Base-by-base conservation (phyloP, 768 basidiomycete species). In the Nidula microcarpa region DNA sequence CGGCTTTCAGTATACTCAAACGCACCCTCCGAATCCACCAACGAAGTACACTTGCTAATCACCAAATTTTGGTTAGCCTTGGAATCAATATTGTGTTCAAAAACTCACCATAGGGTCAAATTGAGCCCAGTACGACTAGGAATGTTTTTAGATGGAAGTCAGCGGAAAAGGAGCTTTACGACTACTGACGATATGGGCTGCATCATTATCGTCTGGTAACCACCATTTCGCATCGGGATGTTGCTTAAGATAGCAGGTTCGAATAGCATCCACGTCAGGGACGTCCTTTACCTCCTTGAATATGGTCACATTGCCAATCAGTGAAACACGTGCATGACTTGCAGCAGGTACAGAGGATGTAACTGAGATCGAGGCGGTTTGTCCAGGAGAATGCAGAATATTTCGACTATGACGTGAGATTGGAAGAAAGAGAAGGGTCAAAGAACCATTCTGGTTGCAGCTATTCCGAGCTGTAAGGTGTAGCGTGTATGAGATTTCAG, bases 341-440 rank as follows among this genome's bases (percentile, higher is more conserved):
- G 80, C 80, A 4, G 70, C 67, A 10, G 78, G 77, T 4, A 62
- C 65, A 11, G 64, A 65, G 34, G 69, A 64, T 52, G 67, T 66
- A 33, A 80, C 62, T 5, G 78, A 74, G 50, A 81, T 68, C 5
- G 79, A 78, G 4, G 78, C 79, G 7, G 70, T 54, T 49, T 73
- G 76, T 5, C 59, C 55, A 5, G 69, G 59, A 2, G 75, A 71
- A 18, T 62, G 65, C 17, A 79, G 60, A 39, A 82, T 72, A 62
- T 82, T 81, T 62, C 72, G 70, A 58, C 74, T 75, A 58, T 80
- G 78, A 45, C 75, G 74, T n/a, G 80, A 79, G 51, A 81, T 81
- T 13, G 79, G 77, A 48, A 82, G 68, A 60, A 81, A 74, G 35
- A 82, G 62, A 16, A 82, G 66, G 3, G 76, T 68, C 51, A 82